Base-by-base conservation (phyloP, 208 protist species). In the Leishmania guyanensis region DNA sequence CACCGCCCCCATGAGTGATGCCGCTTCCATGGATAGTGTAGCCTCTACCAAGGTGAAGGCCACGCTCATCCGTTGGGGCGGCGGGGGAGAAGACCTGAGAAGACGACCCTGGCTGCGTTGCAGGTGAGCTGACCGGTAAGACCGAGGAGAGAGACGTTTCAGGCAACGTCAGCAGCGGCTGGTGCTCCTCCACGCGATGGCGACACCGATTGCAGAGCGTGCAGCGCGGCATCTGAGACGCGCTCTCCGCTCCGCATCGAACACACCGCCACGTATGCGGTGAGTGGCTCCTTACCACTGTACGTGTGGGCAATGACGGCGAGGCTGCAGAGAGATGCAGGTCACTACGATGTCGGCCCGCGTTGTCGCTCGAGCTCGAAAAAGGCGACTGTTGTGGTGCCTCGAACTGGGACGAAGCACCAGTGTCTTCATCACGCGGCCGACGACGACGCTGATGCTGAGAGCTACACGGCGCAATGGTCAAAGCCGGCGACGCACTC, bases 171-270 rank as follows among this genome's bases (percentile, higher is more conserved):
- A 22, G 26, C 51, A 29, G 36, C 29, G 76, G 77, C 43, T 51
- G 81, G 20, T 78, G 82, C 14, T 66, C 82, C 64, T 86, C 82
- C 22, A 56, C 82, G 39, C 82, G 56, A 36, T 79, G 64, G 6
- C 82, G 78, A 29, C 82, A 74, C 9, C 78, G 78, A 36, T 86
- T 78, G 48, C 82, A 86, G 12, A 78, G 51, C 22, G 78, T 72
- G 66, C 82, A 82, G 82, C 82, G 82, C 51, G 53, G 72, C 77
- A 82, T 86, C 9, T 76, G n/a, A 0, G 10, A n/a, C 3, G 72
- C 29, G 73, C 82, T 86, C 33, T 82, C 82, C 5, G 82, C 66
- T 46, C 10, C 72, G 65, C 82, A 86, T 50, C 82, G 74, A 8
- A 39, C 56, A 50, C 82, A 86, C 78, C 74, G 80, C 82, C 82